A percentile compares a stretch with the other conserved stretches of the same genome.
Conservation (phyloP, 768 basidiomycete genomes). For the Kwoniella sp. region DNA sequence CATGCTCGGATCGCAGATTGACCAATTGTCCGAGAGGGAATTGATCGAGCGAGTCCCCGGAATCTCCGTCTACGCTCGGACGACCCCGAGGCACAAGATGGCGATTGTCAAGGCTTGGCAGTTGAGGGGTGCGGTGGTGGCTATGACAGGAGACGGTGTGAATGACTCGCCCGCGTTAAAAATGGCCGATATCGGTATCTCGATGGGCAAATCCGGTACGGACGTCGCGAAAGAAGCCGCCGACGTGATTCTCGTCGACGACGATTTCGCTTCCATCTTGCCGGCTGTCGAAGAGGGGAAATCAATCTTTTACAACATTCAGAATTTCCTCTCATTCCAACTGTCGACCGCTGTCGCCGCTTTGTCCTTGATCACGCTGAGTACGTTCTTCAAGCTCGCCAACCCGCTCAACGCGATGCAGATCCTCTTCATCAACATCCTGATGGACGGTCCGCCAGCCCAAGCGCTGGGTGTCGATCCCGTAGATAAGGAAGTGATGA, state of each 20-base stretch:
- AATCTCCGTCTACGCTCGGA: slow-evolving; percentile 88
- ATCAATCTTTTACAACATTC: slow-evolving; percentile 98
- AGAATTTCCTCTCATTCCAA: slow-evolving; percentile 96
- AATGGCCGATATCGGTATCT: slow-evolving; percentile 96
- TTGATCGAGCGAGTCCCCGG: slow-evolving; percentile 77
- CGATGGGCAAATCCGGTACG: slow-evolving; percentile 98
- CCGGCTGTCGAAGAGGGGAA: slow-evolving; percentile 95
- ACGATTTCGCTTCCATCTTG: slow-evolving; percentile 92
- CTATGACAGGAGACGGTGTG: slow-evolving; percentile 98
- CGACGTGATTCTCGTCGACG: slow-evolving; percentile 93
- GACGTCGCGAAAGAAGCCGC: slow-evolving; percentile 99
- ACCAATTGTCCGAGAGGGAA: slow-evolving; percentile 78
- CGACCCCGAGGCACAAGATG: slow-evolving; percentile 97
- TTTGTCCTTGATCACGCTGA: slow-evolving; percentile 88
- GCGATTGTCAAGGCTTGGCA: slow-evolving; percentile 94
- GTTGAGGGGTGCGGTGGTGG: slow-evolving; percentile 81
- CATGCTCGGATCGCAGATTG: slow-evolving; percentile 80
- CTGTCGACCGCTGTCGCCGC: slow-evolving; percentile 97
- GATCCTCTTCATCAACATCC: slow-evolving; percentile 97
- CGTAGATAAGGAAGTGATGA: slow-evolving; percentile 90
- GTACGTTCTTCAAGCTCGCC: slow-evolving; percentile 82
- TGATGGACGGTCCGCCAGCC: slow-evolving; percentile 98
- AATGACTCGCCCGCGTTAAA: slow-evolving; percentile 97
- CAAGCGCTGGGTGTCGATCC: slow-evolving; percentile 97
- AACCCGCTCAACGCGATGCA: slow-evolving; percentile 98